These are phyloP conservation scores for Ceratocystis variospora DNA, from an alignment of 2,329 filamentous ascomycete species.

Conservation along the genomic window DNA sequence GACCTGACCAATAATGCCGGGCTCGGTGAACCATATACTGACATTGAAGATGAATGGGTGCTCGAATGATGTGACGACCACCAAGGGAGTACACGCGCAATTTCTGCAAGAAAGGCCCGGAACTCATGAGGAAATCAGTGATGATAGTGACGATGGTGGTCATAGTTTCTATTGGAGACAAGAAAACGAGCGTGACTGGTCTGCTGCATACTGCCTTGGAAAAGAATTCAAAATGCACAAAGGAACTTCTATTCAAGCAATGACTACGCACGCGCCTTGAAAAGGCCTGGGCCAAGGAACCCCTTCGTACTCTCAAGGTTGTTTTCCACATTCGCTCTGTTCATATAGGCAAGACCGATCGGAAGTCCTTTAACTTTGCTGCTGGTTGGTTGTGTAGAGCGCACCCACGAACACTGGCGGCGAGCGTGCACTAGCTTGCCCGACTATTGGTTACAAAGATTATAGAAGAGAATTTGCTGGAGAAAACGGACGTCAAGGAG, in stretches of 20 bases:
- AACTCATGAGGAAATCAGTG: no score
- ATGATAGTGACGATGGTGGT: background rate
- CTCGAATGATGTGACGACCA: background rate
- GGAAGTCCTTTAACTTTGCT: slow-evolving; percentile 35
- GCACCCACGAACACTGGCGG: slow-evolving; percentile 40
- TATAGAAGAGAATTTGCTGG: slow-evolving; percentile 21
- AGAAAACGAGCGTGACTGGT: no score
- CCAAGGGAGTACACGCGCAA: background rate
- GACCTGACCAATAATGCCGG: slow-evolving; percentile 32
- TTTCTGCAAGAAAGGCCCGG: background rate
- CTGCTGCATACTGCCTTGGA: no score
- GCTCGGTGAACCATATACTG: slow-evolving; percentile 27
- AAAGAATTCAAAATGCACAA: no score
- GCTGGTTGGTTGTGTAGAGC: slow-evolving; percentile 42
- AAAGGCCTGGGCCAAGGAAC: background rate
- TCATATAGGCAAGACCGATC: slow-evolving; percentile 41
- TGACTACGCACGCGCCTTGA: background rate
- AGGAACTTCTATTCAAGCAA: no score
- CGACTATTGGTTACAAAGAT: slow-evolving; percentile 44
- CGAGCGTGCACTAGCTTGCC: slow-evolving; percentile 42
- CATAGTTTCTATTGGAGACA: background rate
- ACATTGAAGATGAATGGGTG: slow-evolving; percentile 28
- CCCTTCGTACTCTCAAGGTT: background rate
- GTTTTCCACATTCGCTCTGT: background rate
- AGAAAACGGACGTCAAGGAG: slow-evolving; percentile 25